Percentiles rank a stretch among this genome's conserved stretches.
Conservation (phyloP, 2,329 filamentous ascomycete genomes). For the Fusarium denticulatum region DNA sequence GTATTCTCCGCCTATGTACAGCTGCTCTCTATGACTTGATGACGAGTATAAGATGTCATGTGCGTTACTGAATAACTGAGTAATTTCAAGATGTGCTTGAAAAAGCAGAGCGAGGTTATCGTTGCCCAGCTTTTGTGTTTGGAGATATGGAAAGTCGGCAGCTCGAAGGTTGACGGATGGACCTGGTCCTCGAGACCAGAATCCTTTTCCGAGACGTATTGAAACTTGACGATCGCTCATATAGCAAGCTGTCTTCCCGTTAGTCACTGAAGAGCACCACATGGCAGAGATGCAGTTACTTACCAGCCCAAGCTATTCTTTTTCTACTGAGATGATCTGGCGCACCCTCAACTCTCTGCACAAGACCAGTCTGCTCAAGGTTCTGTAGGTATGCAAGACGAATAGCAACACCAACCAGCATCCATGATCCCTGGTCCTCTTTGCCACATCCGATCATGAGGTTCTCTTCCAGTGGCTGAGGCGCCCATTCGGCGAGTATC, state of each 20-base stretch:
- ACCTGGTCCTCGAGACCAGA: slow-evolving; percentile 78
- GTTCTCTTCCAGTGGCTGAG: slow-evolving; percentile 69
- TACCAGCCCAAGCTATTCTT: slow-evolving; percentile 73
- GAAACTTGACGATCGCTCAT: slow-evolving; percentile 75
- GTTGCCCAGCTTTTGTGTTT: slow-evolving; percentile 65
- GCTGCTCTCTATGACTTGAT: slow-evolving; percentile 73
- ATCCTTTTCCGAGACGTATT: slow-evolving; percentile 75
- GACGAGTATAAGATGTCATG: slow-evolving; percentile 79
- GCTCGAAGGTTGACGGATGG: slow-evolving; percentile 71
- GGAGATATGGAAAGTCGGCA: slow-evolving; percentile 74
- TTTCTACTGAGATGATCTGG: slow-evolving; percentile 69
- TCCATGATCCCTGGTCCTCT: slow-evolving; percentile 80
- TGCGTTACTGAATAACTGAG: slow-evolving; percentile 77
- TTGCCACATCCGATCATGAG: slow-evolving; percentile 75
- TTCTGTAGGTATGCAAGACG: slow-evolving; percentile 76
- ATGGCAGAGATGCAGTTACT: not conserved
- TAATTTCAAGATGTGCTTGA: slow-evolving; percentile 76
- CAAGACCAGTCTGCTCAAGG: slow-evolving; percentile 74
- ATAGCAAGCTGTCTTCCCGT: slow-evolving; percentile 61
- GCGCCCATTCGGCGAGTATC: slow-evolving; percentile 78
- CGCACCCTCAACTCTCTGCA: slow-evolving; percentile 67
- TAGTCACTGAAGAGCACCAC: not conserved
- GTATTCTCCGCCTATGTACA: slow-evolving; percentile 76
- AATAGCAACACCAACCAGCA: slow-evolving; percentile 77
- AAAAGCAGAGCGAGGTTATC: slow-evolving; percentile 76